Percentiles rank a stretch among this genome's conserved stretches.
Conservation (phyloP, 2,329 filamentous ascomycete genomes). For the Sclerotinia subarctica region DNA sequence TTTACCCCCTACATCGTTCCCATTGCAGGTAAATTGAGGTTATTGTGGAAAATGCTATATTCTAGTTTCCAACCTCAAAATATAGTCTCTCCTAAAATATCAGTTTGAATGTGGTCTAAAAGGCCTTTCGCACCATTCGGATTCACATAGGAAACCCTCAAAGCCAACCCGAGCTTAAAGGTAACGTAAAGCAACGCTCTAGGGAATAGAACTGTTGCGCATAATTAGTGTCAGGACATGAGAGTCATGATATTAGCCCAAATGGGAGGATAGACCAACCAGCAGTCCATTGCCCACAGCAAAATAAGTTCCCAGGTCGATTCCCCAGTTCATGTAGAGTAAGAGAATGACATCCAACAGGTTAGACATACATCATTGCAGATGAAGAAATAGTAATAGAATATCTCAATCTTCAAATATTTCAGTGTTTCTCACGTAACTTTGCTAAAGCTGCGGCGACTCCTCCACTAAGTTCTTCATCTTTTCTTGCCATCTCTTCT, state of each 20-base stretch:
- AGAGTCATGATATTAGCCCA: background rate
- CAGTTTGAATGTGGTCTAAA: too few species aligned
- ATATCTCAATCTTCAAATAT: background rate
- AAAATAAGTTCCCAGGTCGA: background rate
- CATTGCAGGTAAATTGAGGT: too few species aligned
- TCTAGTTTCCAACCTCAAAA: too few species aligned
- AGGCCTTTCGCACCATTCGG: too few species aligned
- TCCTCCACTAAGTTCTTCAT: slow-evolving; percentile 52
- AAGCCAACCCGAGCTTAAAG: too few species aligned
- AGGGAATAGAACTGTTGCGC: too few species aligned
- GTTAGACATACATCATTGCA: background rate
- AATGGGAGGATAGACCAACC: background rate
- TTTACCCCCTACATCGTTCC: too few species aligned
- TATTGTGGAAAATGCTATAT: too few species aligned
- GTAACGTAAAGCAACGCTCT: too few species aligned
- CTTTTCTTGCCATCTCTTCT: slow-evolving; percentile 34
- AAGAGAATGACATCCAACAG: background rate
- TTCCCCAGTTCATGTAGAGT: background rate
- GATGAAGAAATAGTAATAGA: background rate
- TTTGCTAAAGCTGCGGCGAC: slow-evolving; percentile 60
- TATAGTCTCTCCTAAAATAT: too few species aligned
- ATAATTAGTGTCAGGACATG: background rate
- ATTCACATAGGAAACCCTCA: too few species aligned
- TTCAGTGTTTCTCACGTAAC: slow-evolving; percentile 37
- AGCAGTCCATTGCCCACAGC: background rate